phyloP scores from a whole-genome alignment of 228 moss, liverwort and hornwort genomes.

The Sphagnum magellanicum region DNA sequence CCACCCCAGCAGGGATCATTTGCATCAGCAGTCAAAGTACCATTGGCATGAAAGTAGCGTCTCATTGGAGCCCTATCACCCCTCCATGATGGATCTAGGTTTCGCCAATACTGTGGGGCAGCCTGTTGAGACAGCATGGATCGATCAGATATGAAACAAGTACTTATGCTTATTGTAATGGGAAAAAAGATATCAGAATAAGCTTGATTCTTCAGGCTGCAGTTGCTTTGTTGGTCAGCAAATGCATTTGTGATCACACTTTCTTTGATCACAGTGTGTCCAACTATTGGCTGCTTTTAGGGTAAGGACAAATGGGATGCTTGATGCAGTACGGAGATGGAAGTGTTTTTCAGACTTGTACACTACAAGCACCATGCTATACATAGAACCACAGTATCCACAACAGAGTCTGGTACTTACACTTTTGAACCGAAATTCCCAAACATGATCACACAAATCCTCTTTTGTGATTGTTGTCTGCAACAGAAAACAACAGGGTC shows the following conservation, averaged over 20 bases:
- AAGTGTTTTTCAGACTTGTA: neutral
- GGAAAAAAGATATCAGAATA: neutral
- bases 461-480: slow-evolving; percentile 10
- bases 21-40: slow-evolving; percentile 7
- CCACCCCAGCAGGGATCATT: slow-evolving; percentile 12
- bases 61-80: slow-evolving; percentile 10
- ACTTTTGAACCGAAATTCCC: slow-evolving; percentile 11
- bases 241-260: too few species aligned
- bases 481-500: neutral
- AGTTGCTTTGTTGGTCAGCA: neutral
- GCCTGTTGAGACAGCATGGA: neutral
- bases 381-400: neutral
- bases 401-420: slow-evolving; percentile 1
- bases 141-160: too few species aligned
- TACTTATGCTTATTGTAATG: too few species aligned
- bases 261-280: too few species aligned
- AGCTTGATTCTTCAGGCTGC: neutral
- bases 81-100: slow-evolving; percentile 8
- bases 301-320: too few species aligned
- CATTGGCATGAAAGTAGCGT: slow-evolving; percentile 11
- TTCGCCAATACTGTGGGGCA: slow-evolving; percentile 11
- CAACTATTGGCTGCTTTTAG: too few species aligned
- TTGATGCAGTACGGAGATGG: neutral
- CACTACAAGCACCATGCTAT: neutral
- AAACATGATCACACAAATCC: slow-evolving; percentile 11